Evolutionary conservation across 441 rosid genomes (phyloP).

Genomic region (Flueggea neowawraea): DNA sequence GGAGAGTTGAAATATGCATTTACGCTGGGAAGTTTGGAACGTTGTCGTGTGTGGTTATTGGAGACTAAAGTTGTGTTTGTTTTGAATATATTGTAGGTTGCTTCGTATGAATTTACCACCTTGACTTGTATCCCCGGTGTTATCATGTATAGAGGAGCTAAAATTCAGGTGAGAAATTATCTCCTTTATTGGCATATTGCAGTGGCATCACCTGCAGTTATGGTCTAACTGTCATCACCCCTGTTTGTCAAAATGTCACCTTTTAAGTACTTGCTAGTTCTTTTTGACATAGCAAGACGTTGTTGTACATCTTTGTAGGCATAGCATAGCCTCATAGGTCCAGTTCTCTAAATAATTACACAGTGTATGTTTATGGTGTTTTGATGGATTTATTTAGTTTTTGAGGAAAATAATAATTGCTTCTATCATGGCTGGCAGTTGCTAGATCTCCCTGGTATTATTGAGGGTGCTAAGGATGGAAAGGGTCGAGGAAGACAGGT

Average conservation of each 20-base stretch:
- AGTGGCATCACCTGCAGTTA: too few species aligned
- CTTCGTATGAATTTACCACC: conserved; percentile 97
- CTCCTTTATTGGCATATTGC: too few species aligned
- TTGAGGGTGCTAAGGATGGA: conserved; percentile 99
- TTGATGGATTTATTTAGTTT: neutral
- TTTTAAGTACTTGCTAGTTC: neutral
- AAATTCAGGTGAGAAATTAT: conserved; percentile 66
- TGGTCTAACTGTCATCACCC: too few species aligned
- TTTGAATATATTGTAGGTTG: conserved; percentile 57
- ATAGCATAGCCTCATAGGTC: too few species aligned
- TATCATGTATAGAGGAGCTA: conserved; percentile 90
- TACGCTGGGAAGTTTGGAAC: neutral
- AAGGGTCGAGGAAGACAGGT: conserved; percentile 99
- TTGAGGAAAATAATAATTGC: neutral
- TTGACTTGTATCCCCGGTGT: conserved; percentile 98
- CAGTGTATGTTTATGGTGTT: too few species aligned
- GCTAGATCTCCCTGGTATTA: conserved; percentile 97
- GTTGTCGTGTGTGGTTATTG: too few species aligned
- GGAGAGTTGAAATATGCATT: neutral
- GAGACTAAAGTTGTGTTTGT: neutral
- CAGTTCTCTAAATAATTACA: too few species aligned
- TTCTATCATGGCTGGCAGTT: conserved; percentile 43
- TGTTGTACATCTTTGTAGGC: neutral
- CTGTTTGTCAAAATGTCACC: too few species aligned
- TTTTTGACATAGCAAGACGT: neutral